Evolutionary conservation across 169 alveolate species (phyloP).

Genomic region (Cryptosporidium ubiquitum): DNA sequence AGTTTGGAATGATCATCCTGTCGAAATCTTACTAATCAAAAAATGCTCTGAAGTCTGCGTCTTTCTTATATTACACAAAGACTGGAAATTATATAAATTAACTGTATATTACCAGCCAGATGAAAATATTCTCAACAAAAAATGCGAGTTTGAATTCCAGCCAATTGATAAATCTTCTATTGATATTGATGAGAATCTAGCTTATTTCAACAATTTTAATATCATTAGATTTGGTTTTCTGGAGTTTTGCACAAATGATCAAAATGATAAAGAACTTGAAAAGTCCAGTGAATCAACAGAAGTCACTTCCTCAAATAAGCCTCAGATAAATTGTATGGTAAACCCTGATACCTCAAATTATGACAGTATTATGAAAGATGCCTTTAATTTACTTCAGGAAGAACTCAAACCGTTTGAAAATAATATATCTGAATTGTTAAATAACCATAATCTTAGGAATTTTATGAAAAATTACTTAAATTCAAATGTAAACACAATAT

Average conservation of each 20-base stretch:
- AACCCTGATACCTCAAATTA: background rate
- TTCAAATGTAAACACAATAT: background rate
- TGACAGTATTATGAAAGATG: constrained; percentile 4
- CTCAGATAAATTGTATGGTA: background rate
- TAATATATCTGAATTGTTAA: background rate
- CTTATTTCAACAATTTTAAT: background rate
- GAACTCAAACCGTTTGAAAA: background rate
- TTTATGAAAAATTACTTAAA: background rate
- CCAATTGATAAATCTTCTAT: background rate
- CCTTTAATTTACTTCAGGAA: background rate
- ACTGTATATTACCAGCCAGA: constrained; percentile 12
- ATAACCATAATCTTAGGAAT: background rate
- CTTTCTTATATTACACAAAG: constrained; percentile 3
- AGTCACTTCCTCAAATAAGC: background rate
- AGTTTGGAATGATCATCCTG: constrained; percentile 39
- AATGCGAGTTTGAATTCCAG: constrained; percentile 13
- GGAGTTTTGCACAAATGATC: background rate
- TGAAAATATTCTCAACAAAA: constrained; percentile 18
- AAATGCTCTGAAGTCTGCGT: background rate
- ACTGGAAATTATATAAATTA: constrained; percentile 13
- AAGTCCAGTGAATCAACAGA: background rate
- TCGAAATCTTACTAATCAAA: constrained; percentile 20
- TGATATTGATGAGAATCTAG: background rate
- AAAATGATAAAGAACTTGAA: background rate
- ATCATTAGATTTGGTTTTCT: constrained; percentile 4